These are phyloP conservation scores for Thinopyrum elongatum DNA, from an alignment of 176 grass and related monocot genomes.

Conservation along the genomic window DNA sequence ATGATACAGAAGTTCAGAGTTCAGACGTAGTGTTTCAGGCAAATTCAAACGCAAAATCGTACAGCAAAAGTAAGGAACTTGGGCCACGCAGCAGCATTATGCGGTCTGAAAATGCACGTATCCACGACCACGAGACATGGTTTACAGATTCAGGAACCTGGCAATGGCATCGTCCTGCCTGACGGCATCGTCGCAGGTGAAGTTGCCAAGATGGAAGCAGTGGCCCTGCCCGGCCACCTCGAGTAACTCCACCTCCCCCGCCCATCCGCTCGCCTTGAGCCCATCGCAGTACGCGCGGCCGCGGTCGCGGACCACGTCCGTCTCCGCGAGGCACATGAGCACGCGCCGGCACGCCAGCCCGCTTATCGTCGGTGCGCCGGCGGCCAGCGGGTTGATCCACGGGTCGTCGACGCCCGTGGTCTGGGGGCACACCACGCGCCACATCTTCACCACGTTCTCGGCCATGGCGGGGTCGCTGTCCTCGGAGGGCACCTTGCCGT, in stretches of 20 bases:
- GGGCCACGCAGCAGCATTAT: not conserved
- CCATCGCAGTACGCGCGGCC: slow-evolving; percentile 44
- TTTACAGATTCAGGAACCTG: slow-evolving; percentile 42
- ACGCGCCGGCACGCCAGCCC: slow-evolving; percentile 31
- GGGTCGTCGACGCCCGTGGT: slow-evolving; percentile 47
- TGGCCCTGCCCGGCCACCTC: slow-evolving; percentile 47
- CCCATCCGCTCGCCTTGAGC: slow-evolving; percentile 47
- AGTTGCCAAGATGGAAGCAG: slow-evolving; percentile 44
- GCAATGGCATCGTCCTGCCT: slow-evolving; percentile 45
- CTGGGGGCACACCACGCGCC: slow-evolving; percentile 41
- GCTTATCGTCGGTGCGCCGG: slow-evolving; percentile 36
- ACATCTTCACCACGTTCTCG: slow-evolving; percentile 39
- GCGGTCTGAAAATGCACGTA: not conserved
- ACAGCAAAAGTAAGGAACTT: not conserved
- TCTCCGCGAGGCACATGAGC: slow-evolving; percentile 54
- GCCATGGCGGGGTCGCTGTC: slow-evolving; percentile 29
- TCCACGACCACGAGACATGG: not conserved
- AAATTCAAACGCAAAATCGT: not conserved
- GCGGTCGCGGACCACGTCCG: slow-evolving; percentile 40
- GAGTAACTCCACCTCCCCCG: slow-evolving; percentile 31
- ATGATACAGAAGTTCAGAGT: not conserved
- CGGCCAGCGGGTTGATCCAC: slow-evolving; percentile 44
- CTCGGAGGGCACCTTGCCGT: slow-evolving; percentile 36
- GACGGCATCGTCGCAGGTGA: slow-evolving; percentile 41
- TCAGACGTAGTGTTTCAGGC: not conserved